These are phyloP conservation scores for Glonium stellatum DNA, from an alignment of 495 filamentous ascomycete species.

Conservation along the genomic window DNA sequence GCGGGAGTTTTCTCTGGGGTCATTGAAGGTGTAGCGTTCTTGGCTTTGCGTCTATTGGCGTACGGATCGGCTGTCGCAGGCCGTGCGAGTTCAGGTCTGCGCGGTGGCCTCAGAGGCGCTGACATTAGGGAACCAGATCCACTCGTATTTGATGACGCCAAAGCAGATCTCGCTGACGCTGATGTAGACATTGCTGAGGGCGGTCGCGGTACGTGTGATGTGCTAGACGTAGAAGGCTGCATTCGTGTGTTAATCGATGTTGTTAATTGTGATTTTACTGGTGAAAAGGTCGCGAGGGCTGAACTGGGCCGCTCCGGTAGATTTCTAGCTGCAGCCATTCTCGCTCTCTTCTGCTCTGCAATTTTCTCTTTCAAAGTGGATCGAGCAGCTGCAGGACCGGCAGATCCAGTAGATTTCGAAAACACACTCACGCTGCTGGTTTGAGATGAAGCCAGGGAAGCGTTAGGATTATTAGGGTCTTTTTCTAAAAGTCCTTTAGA, in stretches of 20 bases:
- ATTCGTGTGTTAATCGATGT: constrained; percentile 26
- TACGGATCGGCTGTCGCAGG: constrained; percentile 57
- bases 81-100: constrained; percentile 45
- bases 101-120: constrained; percentile 52
- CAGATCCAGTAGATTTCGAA: constrained; percentile 40
- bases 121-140: constrained; percentile 47
- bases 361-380: constrained; percentile 69
- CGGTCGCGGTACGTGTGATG: constrained; percentile 24
- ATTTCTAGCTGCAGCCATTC: constrained; percentile 48
- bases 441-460: constrained; percentile 33
- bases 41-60: constrained; percentile 34
- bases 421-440: constrained; percentile 40
- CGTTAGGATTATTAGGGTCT: constrained; percentile 71
- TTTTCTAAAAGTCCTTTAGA: constrained; percentile 70
- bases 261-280: constrained; percentile 42
- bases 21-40: constrained; percentile 38
- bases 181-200: constrained; percentile 22
- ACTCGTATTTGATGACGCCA: constrained; percentile 13
- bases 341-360: constrained; percentile 70
- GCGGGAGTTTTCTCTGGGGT: constrained; percentile 43
- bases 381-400: constrained; percentile 43
- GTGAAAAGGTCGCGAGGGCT: constrained; percentile 60
- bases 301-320: constrained; percentile 66
- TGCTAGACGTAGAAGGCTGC: constrained; percentile 25
- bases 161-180: constrained; percentile 20